Percentiles rank a stretch among this genome's conserved stretches.
Evolutionary conservation across 805 yeast species (phyloP).

Genomic region (Nakazawaea ishiwadae): DNA sequence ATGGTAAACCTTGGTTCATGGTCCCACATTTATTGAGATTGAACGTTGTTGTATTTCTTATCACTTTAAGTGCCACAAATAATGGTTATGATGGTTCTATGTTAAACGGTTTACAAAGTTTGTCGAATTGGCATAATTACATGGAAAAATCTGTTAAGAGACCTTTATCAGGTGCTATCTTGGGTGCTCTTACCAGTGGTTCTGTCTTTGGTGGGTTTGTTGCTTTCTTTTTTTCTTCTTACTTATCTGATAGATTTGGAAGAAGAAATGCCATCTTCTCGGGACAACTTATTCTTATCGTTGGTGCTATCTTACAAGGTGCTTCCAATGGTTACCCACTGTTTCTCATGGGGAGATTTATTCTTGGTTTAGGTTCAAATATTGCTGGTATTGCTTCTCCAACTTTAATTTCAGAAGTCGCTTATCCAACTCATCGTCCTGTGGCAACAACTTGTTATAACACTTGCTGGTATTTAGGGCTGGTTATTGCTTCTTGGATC

Average conservation of each 20-base stretch:
- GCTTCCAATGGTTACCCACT: conserved; percentile 19
- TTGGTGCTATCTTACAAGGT: conserved; percentile 11
- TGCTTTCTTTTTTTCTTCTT: conserved; percentile 24
- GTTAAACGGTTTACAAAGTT: conserved; percentile 46
- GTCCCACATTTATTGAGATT: conserved; percentile 33
- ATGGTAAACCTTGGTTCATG: conserved; percentile 28
- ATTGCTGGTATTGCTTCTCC: conserved; percentile 36
- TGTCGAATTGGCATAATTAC: conserved; percentile 32
- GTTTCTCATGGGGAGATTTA: conserved; percentile 35
- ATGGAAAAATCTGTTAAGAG: conserved; percentile 35
- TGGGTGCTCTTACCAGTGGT: conserved; percentile 38
- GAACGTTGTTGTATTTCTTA: conserved; percentile 29
- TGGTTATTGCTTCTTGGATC: conserved; percentile 48
- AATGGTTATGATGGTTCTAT: conserved; percentile 44
- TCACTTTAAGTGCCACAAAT: conserved; percentile 41
- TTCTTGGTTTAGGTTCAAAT: conserved; percentile 39
- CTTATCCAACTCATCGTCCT: conserved; percentile 37
- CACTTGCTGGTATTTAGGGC: conserved; percentile 49
- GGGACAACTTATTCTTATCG: conserved; percentile 5
- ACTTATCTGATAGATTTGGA: conserved; percentile 34
- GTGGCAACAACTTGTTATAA: conserved; percentile 37
- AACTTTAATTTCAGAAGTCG: conserved; percentile 38
- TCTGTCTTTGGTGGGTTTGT: conserved; percentile 34
- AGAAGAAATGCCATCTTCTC: conserved; percentile 24
- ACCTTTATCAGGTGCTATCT: conserved; percentile 33